Evolutionary conservation across 768 basidiomycete species (phyloP).

Genomic region (Russula griseocarnosa): DNA sequence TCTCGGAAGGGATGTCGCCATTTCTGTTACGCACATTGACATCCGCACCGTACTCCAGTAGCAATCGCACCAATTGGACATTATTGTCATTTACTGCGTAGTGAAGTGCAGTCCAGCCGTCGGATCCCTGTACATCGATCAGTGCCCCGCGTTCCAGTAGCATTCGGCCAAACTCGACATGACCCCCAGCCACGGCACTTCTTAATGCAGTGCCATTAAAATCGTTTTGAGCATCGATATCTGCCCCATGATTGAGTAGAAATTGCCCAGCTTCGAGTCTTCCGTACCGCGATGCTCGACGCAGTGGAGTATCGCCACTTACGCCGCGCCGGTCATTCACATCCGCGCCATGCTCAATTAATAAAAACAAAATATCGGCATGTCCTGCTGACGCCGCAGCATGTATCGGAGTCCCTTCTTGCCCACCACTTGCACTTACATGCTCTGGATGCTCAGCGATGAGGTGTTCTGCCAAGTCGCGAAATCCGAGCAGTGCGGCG

Average conservation of each 20-base stretch:
- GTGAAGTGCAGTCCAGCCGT: rapidly evolving
- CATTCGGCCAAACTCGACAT: background rate
- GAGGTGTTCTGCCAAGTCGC: background rate
- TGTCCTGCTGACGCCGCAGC: background rate
- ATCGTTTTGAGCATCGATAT: background rate
- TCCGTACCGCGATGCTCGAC: background rate
- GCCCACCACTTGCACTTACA: background rate
- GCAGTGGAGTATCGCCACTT: background rate
- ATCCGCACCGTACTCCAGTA: background rate
- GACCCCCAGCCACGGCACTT: rapidly evolving
- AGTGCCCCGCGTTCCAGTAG: background rate
- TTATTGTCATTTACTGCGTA: background rate
- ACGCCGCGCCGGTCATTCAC: background rate
- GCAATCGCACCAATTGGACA: background rate
- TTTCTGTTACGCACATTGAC: background rate
- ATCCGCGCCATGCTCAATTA: background rate
- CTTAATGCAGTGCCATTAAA: background rate
- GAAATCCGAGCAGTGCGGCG: background rate
- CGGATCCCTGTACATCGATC: rapidly evolving
- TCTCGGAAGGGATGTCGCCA: too few species aligned
- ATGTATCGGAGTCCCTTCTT: background rate
- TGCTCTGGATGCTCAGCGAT: background rate
- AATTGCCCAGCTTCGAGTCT: background rate
- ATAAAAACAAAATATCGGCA: background rate
- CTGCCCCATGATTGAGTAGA: background rate